Evolutionary conservation across 352 stramenopile species (phyloP).

Genomic region (Pythium biforme): DNA sequence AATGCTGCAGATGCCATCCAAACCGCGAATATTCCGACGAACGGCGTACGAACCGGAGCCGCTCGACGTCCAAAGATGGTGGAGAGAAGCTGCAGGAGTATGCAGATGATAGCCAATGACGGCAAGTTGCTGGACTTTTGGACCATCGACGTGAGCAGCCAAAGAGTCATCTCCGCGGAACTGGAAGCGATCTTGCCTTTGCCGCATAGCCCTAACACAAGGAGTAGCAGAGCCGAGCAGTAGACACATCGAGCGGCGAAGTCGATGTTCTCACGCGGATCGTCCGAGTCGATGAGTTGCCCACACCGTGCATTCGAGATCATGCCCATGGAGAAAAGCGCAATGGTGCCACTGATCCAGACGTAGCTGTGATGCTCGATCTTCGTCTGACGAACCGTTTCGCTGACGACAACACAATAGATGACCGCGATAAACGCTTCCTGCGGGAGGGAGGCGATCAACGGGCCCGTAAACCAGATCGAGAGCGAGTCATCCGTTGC

Average conservation of each 20-base stretch:
- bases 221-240: conserved; percentile 22
- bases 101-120: conserved; percentile 51
- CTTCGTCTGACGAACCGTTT: neutral
- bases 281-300: conserved; percentile 2
- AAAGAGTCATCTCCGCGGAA: conserved; percentile 50
- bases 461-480: conserved; percentile 67
- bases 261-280: neutral
- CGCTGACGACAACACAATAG: conserved; percentile 3
- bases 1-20: conserved; percentile 70
- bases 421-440: conserved; percentile 37
- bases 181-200: conserved; percentile 14
- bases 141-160: conserved; percentile 57
- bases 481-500: conserved; percentile 76
- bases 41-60: neutral
- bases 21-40: conserved; percentile 8
- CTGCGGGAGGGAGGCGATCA: conserved; percentile 36
- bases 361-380: no score
- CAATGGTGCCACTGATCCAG: neutral
- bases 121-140: conserved; percentile 63
- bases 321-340: conserved; percentile 35
- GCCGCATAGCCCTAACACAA: conserved; percentile 15
- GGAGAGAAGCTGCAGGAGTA: conserved; percentile 36
- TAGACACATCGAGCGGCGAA: conserved; percentile 52
- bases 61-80: neutral
- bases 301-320: conserved; percentile 21